Conservation (phyloP, 108 stramenopile species). For the Nannochloropsis salina region DNA sequence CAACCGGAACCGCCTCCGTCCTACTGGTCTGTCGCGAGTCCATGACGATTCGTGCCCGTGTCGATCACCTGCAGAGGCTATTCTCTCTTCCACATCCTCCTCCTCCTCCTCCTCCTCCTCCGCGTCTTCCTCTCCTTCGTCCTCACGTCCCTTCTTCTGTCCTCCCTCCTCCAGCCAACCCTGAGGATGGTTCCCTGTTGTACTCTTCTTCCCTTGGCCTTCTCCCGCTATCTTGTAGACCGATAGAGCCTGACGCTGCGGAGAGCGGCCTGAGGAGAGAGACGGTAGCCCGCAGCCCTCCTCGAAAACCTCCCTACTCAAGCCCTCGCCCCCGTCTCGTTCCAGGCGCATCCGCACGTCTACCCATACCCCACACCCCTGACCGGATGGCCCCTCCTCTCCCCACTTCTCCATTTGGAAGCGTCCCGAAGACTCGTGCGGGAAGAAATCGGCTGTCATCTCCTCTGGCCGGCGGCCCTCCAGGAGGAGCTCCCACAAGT, state of each 20-base stretch:
- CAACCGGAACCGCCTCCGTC: not conserved
- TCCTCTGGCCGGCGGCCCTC: not conserved
- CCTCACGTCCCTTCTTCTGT: not conserved
- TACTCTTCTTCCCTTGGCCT: not conserved
- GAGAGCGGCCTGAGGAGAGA: no score
- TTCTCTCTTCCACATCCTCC: not conserved
- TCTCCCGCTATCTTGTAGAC: no score
- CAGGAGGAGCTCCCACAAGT: not conserved
- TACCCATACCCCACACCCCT: not conserved
- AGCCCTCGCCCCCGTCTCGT: not conserved
- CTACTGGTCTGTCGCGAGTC: not conserved
- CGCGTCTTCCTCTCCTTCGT: not conserved
- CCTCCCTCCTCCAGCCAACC: not conserved
- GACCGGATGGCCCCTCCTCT: not conserved
- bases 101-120: constrained; percentile 15
- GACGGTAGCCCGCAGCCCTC: not conserved
- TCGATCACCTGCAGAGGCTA: not conserved
- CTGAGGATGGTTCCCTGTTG: not conserved
- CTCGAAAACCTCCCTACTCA: not conserved
- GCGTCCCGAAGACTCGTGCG: not conserved
- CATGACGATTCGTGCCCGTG: not conserved
- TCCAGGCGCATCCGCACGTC: not conserved
- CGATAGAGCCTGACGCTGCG: no score
- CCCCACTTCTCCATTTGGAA: not conserved
- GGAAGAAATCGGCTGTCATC: not conserved